Evolutionary conservation across 441 rosid species (phyloP).

Genomic region (Euphorbia celastroides): DNA sequence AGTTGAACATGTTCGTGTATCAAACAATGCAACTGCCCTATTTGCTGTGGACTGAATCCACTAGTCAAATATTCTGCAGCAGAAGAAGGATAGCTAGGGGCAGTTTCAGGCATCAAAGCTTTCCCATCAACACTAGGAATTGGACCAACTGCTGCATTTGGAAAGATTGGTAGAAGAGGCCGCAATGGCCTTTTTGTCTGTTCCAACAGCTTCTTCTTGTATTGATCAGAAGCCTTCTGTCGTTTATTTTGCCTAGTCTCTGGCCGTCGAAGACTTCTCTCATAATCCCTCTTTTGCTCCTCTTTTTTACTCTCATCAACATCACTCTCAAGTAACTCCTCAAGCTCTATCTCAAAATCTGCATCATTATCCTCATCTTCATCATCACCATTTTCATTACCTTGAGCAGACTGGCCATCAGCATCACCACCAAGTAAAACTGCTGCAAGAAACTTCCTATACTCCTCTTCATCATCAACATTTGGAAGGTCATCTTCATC

Average conservation of each 20-base stretch:
- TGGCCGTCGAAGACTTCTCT: conserved; percentile 46
- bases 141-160: conserved; percentile 33
- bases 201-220: conserved; percentile 45
- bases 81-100: conserved; percentile 24
- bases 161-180: conserved; percentile 63
- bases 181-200: conserved; percentile 73
- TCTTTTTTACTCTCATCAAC: conserved; percentile 50
- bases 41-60: conserved; percentile 67
- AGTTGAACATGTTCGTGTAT: conserved; percentile 89
- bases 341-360: conserved; percentile 96
- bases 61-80: conserved; percentile 29
- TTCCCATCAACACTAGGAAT: conserved; percentile 27
- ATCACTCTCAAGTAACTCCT: conserved; percentile 93
- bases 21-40: conserved; percentile 77
- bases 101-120: conserved; percentile 30
- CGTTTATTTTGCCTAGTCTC: conserved; percentile 86
- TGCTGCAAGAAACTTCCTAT: conserved; percentile 86
- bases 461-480: conserved; percentile 86
- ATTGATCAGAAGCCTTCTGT: conserved; percentile 43
- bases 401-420: conserved; percentile 37
- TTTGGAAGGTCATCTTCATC: conserved; percentile 85
- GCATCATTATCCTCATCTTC: conserved; percentile 84
- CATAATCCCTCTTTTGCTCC: conserved; percentile 27
- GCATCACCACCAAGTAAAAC: conserved; percentile 62
- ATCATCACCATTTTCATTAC: conserved; percentile 43